Conservation (phyloP, 2,329 filamentous ascomycete genomes). For the Fusarium sp. region DNA sequence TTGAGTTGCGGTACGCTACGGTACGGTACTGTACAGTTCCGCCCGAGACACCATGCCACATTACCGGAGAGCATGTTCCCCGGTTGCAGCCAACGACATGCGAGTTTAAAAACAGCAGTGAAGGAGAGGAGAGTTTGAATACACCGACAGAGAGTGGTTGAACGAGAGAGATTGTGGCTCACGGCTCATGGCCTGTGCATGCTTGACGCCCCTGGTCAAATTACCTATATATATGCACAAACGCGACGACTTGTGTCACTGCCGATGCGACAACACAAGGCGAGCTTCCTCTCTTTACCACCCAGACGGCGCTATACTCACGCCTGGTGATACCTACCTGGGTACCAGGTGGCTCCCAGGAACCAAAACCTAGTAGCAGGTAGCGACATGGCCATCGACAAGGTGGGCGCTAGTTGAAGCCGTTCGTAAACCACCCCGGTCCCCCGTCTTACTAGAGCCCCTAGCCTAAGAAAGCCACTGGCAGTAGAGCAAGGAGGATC, state of each 20-base stretch:
- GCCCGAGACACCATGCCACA: slow-evolving; percentile 12
- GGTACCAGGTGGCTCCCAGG: too few relatives aligned
- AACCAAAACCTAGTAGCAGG: too few relatives aligned
- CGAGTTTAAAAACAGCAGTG: background rate
- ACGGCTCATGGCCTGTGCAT: background rate
- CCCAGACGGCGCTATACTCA: slow-evolving; percentile 31
- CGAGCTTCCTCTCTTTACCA: background rate
- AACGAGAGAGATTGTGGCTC: background rate
- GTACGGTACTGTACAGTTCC: background rate
- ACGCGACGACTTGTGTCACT: background rate
- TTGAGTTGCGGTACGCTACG: background rate
- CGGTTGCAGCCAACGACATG: slow-evolving; percentile 7
- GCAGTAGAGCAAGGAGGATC: too few relatives aligned
- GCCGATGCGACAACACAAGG: background rate
- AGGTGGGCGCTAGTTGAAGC: too few relatives aligned
- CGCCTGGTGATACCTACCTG: slow-evolving; percentile 13
- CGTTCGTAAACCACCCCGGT: too few relatives aligned
- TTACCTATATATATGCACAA: background rate
- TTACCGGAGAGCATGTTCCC: background rate
- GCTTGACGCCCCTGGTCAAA: too few relatives aligned
- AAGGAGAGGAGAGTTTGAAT: too few relatives aligned
- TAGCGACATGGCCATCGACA: too few relatives aligned
- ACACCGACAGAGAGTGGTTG: too few relatives aligned
- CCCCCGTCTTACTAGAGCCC: too few relatives aligned
- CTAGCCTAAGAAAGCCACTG: too few relatives aligned